Conservation (phyloP, 768 basidiomycete species). For the Pisolithus marmoratus region DNA sequence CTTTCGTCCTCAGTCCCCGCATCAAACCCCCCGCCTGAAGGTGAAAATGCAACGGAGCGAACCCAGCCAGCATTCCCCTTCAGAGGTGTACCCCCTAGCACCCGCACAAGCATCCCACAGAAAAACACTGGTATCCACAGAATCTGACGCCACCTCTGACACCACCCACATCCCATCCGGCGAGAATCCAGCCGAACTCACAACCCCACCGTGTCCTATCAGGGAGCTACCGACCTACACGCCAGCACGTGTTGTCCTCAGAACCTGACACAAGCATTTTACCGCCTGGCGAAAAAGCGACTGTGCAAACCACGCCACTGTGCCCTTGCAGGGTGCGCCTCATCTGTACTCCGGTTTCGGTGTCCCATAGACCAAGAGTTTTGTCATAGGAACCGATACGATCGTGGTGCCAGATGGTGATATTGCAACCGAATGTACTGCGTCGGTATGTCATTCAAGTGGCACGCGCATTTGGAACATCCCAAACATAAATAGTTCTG, state of each 20-base stretch:
- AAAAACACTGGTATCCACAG: not conserved
- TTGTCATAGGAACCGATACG: not conserved
- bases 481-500: constrained; percentile 5
- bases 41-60: not conserved
- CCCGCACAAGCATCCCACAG: not conserved
- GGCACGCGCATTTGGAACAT: not conserved
- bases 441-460: not conserved
- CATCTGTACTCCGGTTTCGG: not conserved
- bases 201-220: not conserved
- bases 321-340: not conserved
- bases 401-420: not conserved
- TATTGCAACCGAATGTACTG: not conserved
- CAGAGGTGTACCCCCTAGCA: not conserved
- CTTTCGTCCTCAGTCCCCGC: not conserved
- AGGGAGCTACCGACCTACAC: not conserved
- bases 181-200: not conserved
- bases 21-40: not conserved
- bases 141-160: too few relatives aligned
- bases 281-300: not conserved
- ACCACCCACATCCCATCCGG: not conserved
- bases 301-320: not conserved
- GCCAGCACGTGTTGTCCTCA: not conserved
- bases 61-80: not conserved
- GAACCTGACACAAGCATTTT: not conserved
- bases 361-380: not conserved